Percentiles rank a stretch among this genome's conserved stretches.
These are phyloP conservation scores for Novymonas esmeraldas DNA, from an alignment of 208 protist species.

Conservation along the genomic window DNA sequence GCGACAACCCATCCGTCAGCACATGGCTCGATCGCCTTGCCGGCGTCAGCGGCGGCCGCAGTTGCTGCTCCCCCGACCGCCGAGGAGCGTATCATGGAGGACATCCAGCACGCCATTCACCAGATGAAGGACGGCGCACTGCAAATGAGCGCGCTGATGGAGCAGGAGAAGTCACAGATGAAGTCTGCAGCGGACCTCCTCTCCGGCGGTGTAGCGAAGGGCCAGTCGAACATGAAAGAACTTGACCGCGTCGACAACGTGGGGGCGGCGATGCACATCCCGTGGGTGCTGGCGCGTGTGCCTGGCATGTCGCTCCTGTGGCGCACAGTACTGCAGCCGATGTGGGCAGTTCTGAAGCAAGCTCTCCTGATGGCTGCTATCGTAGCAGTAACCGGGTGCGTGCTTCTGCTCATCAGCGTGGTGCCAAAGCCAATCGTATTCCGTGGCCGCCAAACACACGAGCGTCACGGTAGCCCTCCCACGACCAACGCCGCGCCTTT, in stretches of 20 bases:
- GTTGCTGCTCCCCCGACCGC: conserved; percentile 1
- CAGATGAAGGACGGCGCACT: conserved; percentile 66
- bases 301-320: conserved; percentile 58
- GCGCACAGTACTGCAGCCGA: conserved; percentile 47
- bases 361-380: conserved; percentile 46
- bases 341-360: conserved; percentile 68
- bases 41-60: not conserved
- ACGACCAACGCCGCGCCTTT: not conserved
- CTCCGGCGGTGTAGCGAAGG: conserved; percentile 43
- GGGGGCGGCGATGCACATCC: conserved; percentile 5
- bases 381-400: conserved; percentile 32
- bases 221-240: conserved; percentile 28
- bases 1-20: not conserved
- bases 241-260: conserved; percentile 37
- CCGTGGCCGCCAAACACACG: not conserved
- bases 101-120: conserved; percentile 52
- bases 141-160: conserved; percentile 64
- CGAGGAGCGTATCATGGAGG: conserved; percentile 50
- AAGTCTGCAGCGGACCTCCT: conserved; percentile 47
- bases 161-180: conserved; percentile 45
- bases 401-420: conserved; percentile 54
- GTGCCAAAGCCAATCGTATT: conserved; percentile 38
- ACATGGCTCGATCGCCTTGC: not conserved
- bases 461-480: not conserved
- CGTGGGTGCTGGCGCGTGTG: conserved; percentile 31